phyloP scores from a whole-genome alignment of 352 stramenopile species.

The Phytophthora vignae region DNA sequence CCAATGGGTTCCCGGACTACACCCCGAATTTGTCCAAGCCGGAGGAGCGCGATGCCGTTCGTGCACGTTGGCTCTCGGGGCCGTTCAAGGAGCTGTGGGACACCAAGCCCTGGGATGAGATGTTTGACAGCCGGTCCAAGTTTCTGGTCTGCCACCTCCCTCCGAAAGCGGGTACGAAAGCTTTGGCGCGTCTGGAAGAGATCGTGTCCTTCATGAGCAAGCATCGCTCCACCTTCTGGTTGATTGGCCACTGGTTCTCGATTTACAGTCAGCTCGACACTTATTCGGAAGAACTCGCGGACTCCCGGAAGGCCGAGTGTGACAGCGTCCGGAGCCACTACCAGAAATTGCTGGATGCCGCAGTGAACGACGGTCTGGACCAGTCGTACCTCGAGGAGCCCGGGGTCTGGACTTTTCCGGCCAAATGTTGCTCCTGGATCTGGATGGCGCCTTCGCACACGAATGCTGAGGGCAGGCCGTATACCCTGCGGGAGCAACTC shows the following conservation, averaged over 20 bases:
- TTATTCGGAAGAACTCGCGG: too few relatives aligned
- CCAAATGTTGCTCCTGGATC: not conserved
- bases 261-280: not conserved
- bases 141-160: not conserved
- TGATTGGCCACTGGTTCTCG: not conserved
- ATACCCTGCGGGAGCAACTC: not conserved
- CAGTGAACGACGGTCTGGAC: not conserved
- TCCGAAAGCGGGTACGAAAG: not conserved
- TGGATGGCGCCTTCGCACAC: not conserved
- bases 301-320: not conserved
- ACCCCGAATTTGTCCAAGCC: not conserved
- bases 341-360: not conserved
- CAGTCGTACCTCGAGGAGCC: not conserved
- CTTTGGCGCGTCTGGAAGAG: not conserved
- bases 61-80: not conserved
- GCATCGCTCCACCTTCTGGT: not conserved
- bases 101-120: not conserved
- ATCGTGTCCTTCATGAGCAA: not conserved
- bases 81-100: not conserved
- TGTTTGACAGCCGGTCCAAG: not conserved
- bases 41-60: not conserved
- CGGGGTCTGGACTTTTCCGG: not conserved
- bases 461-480: not conserved
- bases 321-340: not conserved
- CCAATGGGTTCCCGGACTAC: not conserved